Evolutionary conservation across 331 rosid species (phyloP), one percentile per base, ranked within the genome.

Genomic region (Ulmus americana): DNA sequence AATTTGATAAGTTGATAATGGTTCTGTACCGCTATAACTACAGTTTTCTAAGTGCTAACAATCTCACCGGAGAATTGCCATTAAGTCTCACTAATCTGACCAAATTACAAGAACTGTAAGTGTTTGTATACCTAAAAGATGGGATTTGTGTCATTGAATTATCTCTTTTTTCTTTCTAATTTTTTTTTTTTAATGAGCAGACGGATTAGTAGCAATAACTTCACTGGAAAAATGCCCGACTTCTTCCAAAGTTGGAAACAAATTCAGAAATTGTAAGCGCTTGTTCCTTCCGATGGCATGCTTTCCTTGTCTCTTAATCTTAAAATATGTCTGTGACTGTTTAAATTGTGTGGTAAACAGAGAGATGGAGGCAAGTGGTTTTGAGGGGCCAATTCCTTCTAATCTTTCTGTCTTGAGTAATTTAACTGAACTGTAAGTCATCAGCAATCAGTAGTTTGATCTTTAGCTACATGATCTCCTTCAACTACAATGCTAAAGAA

Each of bases 331-430:
- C 20, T 18, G 5, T 8, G 7, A 52, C 47, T 15, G 10, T 65
- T 50, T 48, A 0, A 50, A 56, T 7, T 72, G 20, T 64, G 58
- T 57, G 59, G 6, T 39, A 14, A 22, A 45, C 61, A 77, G 82
- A 57, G 78, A 63, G 68, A 72, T 77, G 47, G 41, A 63, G 64
- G 74, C 78, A 9, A 77, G 69, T 68, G 78, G 82, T 57, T 50
- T 77, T 52, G 72, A 77, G 59, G 82, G 78, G 38, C 78, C 78
- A 39, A 61, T 77, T 77, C 82, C 78, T 6, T 63, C 72, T 45
- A 72, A 71, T 54, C 65, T 77, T 28, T 72, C 78, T 5, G 69
- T 22, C 43, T 41, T 72, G 11, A 50, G 35, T 48, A 63, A 58
- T 45, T 39, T 77, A 69, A 2, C 35, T 7, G 50, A 45, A 42